These are phyloP conservation scores for Candida loeiensis DNA, from an alignment of 805 yeast genomes.

Conservation along the genomic window DNA sequence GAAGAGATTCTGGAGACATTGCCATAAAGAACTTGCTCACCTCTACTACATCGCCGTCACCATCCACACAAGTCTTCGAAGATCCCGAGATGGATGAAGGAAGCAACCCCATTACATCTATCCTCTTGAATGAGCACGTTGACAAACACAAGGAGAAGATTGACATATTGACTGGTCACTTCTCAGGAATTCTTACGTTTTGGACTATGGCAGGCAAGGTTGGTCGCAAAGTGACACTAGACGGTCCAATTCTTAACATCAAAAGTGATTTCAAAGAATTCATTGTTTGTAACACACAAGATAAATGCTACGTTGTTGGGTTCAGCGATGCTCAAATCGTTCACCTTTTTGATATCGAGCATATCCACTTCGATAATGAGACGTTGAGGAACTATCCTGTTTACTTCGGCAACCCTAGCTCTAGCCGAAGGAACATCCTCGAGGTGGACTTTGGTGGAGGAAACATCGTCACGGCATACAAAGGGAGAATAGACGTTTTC, in stretches of 20 bases:
- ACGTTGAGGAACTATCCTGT: slow-evolving; percentile 7
- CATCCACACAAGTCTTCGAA: slow-evolving; percentile 3
- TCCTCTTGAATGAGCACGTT: slow-evolving; percentile 14
- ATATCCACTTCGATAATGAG: slow-evolving; percentile 10
- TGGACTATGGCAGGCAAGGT: slow-evolving; percentile 26
- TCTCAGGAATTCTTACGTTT: slow-evolving; percentile 20
- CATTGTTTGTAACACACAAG: slow-evolving; percentile 21
- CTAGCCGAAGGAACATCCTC: slow-evolving; percentile 12
- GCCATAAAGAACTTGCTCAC: slow-evolving; percentile 32
- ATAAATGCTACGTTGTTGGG: slow-evolving; percentile 18
- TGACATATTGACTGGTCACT: slow-evolving; percentile 27
- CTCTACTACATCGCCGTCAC: slow-evolving; percentile 28
- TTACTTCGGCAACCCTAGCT: slow-evolving; percentile 10
- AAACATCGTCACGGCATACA: slow-evolving; percentile 25
- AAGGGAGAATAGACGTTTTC: slow-evolving; percentile 20
- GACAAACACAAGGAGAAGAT: slow-evolving; percentile 23
- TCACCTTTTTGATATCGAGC: slow-evolving; percentile 15
- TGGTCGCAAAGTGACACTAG: slow-evolving; percentile 8
- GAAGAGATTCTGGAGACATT: slow-evolving; percentile 27
- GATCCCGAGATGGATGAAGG: not conserved
- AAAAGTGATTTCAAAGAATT: slow-evolving; percentile 26
- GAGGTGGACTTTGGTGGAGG: slow-evolving; percentile 34
- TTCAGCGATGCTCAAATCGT: slow-evolving; percentile 11
- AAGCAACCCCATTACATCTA: slow-evolving; percentile 15
- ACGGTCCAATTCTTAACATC: slow-evolving; percentile 17